These are phyloP conservation scores for Geranium brycei DNA, from an alignment of 345 rosid species.

Conservation along the genomic window DNA sequence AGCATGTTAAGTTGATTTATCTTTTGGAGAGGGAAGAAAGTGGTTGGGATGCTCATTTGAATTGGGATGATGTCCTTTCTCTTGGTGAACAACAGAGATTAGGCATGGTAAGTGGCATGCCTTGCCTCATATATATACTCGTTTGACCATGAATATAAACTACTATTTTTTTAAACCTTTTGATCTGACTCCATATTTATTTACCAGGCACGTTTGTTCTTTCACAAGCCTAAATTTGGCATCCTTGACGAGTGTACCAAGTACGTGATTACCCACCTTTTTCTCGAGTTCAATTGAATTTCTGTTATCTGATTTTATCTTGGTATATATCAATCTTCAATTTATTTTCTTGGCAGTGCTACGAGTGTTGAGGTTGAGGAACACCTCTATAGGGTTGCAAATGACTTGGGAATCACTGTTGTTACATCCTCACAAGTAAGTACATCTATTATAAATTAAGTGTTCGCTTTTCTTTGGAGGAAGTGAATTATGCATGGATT, in stretches of 20 bases:
- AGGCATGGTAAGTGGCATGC: constrained; percentile 59
- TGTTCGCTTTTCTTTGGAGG: too few species aligned
- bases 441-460: neutral
- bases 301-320: neutral
- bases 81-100: constrained; percentile 98
- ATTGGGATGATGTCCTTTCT: constrained; percentile 92
- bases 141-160: too few species aligned
- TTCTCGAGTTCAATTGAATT: neutral
- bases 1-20: constrained; percentile 69
- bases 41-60: constrained; percentile 71
- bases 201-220: constrained; percentile 80
- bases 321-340: neutral
- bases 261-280: constrained; percentile 23
- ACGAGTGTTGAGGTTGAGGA: constrained; percentile 97
- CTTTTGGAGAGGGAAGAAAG: constrained; percentile 76
- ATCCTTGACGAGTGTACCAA: constrained; percentile 98
- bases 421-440: constrained; percentile 90
- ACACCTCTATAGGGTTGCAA: constrained; percentile 78
- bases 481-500: too few species aligned
- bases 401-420: constrained; percentile 78
- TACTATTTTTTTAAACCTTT: too few species aligned
- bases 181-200: constrained; percentile 1
- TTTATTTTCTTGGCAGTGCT: constrained; percentile 40
- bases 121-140: too few species aligned
- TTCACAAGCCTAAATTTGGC: constrained; percentile 84